A percentile compares a stretch with the other conserved stretches of the same genome.
These are phyloP conservation scores for Quercus gilva DNA, from an alignment of 306 rosid species.

Conservation along the genomic window DNA sequence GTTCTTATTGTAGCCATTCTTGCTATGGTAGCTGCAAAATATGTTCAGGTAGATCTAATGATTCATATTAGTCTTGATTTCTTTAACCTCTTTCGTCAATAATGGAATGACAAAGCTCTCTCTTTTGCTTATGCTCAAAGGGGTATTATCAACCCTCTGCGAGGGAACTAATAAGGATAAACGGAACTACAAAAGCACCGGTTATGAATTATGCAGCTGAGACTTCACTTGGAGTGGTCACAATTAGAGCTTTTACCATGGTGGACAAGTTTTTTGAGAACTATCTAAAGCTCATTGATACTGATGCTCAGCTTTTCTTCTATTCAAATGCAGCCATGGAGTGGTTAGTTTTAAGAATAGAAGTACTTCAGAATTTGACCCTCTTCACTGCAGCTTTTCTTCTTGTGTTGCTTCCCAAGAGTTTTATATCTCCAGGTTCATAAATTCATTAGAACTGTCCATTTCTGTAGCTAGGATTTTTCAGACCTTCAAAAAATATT, in stretches of 20 bases:
- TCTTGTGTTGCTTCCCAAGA: too few relatives aligned
- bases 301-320: too few relatives aligned
- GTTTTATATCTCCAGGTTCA: neutral
- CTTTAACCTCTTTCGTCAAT: neutral
- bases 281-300: too few relatives aligned
- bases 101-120: neutral
- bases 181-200: constrained; percentile 62
- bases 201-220: constrained; percentile 46
- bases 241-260: too few relatives aligned
- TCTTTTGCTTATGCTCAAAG: neutral
- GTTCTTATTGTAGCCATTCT: constrained; percentile 42
- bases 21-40: constrained; percentile 26
- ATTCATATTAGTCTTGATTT: neutral
- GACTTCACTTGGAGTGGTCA: constrained; percentile 24
- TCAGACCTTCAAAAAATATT: neutral
- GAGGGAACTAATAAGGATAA: constrained; percentile 50
- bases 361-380: too few relatives aligned
- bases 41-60: too few relatives aligned
- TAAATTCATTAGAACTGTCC: neutral
- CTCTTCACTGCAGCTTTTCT: too few relatives aligned
- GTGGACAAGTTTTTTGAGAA: too few relatives aligned
- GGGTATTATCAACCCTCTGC: constrained; percentile 48
- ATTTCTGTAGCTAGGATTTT: neutral
- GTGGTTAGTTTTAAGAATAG: too few relatives aligned
- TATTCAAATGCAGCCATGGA: too few relatives aligned